These are phyloP conservation scores for Rhododendron kiyosumense DNA, from an alignment of 148 eudicot species.

Conservation along the genomic window DNA sequence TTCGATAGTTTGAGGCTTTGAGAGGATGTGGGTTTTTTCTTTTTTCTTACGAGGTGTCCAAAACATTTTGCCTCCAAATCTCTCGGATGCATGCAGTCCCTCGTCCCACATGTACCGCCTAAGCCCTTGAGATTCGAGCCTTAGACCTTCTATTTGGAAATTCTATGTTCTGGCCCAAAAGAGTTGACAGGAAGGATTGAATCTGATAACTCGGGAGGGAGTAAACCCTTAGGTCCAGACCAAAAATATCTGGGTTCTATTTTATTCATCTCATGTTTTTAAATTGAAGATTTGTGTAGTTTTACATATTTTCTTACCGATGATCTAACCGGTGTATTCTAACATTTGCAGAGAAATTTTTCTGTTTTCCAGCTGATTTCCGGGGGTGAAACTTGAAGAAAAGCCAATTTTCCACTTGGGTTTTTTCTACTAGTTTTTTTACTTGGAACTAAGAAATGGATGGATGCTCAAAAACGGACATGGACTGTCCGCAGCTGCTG, in stretches of 20 bases:
- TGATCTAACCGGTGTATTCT: not conserved
- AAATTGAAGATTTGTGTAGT: not conserved
- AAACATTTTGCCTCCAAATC: no score
- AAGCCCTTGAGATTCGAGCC: no score
- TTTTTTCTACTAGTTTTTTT: not conserved
- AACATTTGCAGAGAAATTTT: not conserved
- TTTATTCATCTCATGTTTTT: not conserved
- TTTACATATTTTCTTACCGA: not conserved
- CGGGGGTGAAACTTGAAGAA: not conserved
- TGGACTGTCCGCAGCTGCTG: conserved; percentile 35
- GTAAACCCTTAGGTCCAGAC: no score
- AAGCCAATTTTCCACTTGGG: conserved; percentile 14
- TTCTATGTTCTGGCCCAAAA: no score
- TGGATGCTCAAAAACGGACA: conserved; percentile 18
- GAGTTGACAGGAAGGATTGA: no score
- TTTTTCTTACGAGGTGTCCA: no score
- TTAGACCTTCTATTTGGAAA: no score
- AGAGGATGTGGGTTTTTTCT: conserved; percentile 24
- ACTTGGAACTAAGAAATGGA: conserved; percentile 14
- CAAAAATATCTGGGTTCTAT: not conserved
- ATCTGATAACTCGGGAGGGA: no score
- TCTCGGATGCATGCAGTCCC: no score
- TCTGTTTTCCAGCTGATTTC: not conserved
- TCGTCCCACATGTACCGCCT: no score
- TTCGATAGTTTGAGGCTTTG: conserved; percentile 22